These are phyloP conservation scores for Salix exigua DNA, from an alignment of 345 rosid species.

Conservation along the genomic window DNA sequence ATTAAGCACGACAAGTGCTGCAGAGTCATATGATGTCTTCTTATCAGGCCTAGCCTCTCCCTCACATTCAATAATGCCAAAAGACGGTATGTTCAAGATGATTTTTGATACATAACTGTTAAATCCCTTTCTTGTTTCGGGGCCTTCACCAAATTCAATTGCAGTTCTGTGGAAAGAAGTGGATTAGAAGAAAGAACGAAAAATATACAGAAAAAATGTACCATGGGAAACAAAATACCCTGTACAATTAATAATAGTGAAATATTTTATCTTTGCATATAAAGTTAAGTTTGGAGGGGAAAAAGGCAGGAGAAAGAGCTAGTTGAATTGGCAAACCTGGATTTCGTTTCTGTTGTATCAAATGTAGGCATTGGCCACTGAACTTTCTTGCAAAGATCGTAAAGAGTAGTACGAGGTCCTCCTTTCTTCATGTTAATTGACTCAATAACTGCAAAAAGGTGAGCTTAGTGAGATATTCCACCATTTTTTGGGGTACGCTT, in stretches of 20 bases:
- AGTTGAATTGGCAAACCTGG: slow-evolving; percentile 33
- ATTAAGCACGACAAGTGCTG: slow-evolving; percentile 52
- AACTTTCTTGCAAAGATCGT: slow-evolving; percentile 63
- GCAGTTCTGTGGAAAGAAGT: slow-evolving; percentile 36
- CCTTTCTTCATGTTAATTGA: slow-evolving; percentile 71
- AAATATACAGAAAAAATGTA: not conserved
- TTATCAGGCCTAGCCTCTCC: slow-evolving; percentile 78
- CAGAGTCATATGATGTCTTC: slow-evolving; percentile 78
- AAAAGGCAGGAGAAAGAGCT: not conserved
- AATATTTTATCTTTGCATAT: not conserved
- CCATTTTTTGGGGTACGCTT: not conserved
- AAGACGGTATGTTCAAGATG: slow-evolving; percentile 44
- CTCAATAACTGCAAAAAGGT: slow-evolving; percentile 43
- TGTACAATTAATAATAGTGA: not conserved
- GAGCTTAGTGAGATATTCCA: slow-evolving; percentile 2
- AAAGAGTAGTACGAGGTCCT: slow-evolving; percentile 65
- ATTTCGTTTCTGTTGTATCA: slow-evolving; percentile 44
- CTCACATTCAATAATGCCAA: slow-evolving; percentile 39
- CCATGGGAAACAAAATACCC: not conserved
- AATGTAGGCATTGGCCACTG: slow-evolving; percentile 76
- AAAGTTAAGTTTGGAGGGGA: not conserved
- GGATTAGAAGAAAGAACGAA: not conserved
- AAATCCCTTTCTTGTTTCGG: slow-evolving; percentile 36
- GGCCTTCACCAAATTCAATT: slow-evolving; percentile 42
- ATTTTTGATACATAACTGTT: slow-evolving; percentile 52